These are phyloP conservation scores for Paramyrothecium sp. DNA, from an alignment of 2,329 filamentous ascomycete genomes.

Conservation along the genomic window DNA sequence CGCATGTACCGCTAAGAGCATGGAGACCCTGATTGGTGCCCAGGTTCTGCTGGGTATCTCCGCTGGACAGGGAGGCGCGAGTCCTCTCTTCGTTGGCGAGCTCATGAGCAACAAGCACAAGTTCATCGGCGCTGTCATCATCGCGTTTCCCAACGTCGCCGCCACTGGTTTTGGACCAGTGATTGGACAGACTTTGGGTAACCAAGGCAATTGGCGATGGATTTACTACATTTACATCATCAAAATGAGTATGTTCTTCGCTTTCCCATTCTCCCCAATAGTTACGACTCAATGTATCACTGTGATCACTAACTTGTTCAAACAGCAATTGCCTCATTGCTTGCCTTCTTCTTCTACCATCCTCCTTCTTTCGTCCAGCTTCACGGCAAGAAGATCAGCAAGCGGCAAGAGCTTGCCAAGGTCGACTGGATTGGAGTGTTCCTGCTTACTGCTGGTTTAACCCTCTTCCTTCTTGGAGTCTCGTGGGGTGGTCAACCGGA, in stretches of 20 bases:
- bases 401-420: slow-evolving; percentile 10
- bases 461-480: slow-evolving; percentile 24
- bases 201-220: slow-evolving; percentile 15
- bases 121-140: slow-evolving; percentile 12
- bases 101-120: slow-evolving; percentile 17
- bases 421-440: slow-evolving; percentile 24
- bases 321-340: slow-evolving; percentile 7
- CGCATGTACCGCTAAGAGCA: slow-evolving; percentile 11
- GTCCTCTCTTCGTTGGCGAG: slow-evolving; percentile 16
- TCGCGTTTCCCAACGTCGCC: slow-evolving; percentile 14
- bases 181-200: slow-evolving; percentile 12
- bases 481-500: slow-evolving; percentile 20
- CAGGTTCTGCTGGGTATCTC: slow-evolving; percentile 15
- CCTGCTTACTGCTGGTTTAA: slow-evolving; percentile 20
- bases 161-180: slow-evolving; percentile 17
- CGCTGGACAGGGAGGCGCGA: slow-evolving; percentile 9
- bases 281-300: not conserved
- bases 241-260: slow-evolving; percentile 10
- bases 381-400: slow-evolving; percentile 10
- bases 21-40: slow-evolving; percentile 14
- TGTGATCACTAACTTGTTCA: not conserved
- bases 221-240: slow-evolving; percentile 20
- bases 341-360: slow-evolving; percentile 16
- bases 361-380: slow-evolving; percentile 17
- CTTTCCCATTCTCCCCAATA: not conserved